phyloP scores from a whole-genome alignment of 768 basidiomycete species.

The Psilocybe tampanensis region DNA sequence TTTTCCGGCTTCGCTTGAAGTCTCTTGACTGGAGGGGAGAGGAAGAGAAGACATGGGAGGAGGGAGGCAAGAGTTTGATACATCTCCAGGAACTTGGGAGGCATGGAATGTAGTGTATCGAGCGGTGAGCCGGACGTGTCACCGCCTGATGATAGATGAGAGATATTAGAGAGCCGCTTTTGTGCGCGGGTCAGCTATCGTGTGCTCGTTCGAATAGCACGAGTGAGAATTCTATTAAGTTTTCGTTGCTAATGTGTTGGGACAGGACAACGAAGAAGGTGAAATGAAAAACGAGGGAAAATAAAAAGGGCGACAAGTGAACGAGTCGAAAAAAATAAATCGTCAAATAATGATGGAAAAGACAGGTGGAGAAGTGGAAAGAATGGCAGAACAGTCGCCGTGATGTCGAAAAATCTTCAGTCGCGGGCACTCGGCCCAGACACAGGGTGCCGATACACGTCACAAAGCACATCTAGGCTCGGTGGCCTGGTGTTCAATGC shows the following conservation, averaged over 20 bases:
- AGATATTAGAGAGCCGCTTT: constrained; percentile 46
- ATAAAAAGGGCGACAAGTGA: too few relatives aligned
- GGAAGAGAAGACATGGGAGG: constrained; percentile 44
- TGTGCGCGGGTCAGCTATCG: constrained; percentile 50
- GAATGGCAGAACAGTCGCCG: too few relatives aligned
- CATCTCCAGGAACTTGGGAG: constrained; percentile 44
- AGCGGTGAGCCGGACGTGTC: constrained; percentile 31
- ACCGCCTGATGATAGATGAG: constrained; percentile 13
- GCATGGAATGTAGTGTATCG: constrained; percentile 39
- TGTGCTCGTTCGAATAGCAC: constrained; percentile 51
- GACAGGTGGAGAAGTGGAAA: too few relatives aligned
- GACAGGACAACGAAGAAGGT: too few relatives aligned
- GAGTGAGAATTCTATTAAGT: constrained; percentile 56
- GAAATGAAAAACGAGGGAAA: too few relatives aligned
- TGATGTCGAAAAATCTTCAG: too few relatives aligned
- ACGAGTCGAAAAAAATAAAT: too few relatives aligned
- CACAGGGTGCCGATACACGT: too few relatives aligned
- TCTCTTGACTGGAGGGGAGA: constrained; percentile 31
- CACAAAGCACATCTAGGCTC: too few relatives aligned
- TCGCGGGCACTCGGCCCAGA: too few relatives aligned
- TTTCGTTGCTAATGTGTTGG: constrained; percentile 78
- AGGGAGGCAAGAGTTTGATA: constrained; percentile 49
- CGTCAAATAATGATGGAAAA: too few relatives aligned
- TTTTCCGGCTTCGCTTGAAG: constrained; percentile 60
- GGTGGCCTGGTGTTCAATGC: too few relatives aligned